Evolutionary conservation across 768 basidiomycete genomes (phyloP).

Genomic region (Exsudoporus frostii): DNA sequence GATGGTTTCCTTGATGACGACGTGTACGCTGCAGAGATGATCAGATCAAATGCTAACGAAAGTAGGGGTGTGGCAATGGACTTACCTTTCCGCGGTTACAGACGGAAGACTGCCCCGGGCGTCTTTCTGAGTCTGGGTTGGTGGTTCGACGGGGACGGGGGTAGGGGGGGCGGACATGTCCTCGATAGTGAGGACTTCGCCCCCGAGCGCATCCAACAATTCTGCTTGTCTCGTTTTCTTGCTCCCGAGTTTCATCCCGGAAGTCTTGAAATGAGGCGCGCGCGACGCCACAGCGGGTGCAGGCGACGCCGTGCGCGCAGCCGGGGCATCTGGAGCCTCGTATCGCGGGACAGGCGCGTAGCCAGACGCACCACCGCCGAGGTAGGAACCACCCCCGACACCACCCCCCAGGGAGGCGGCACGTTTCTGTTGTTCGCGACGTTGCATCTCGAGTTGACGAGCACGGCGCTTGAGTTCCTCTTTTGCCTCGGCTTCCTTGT

Average conservation of each 20-base stretch:
- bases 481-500: constrained; percentile 99
- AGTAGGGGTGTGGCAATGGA: neutral
- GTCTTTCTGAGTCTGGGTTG: constrained; percentile 41
- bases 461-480: constrained; percentile 98
- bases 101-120: constrained; percentile 66
- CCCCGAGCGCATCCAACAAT: constrained; percentile 82
- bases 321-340: constrained; percentile 57
- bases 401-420: constrained; percentile 45
- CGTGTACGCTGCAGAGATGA: constrained; percentile 62
- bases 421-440: constrained; percentile 88
- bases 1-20: constrained; percentile 80
- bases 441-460: constrained; percentile 97
- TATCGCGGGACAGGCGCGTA: constrained; percentile 73
- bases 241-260: constrained; percentile 94
- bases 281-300: constrained; percentile 49
- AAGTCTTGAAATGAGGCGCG: constrained; percentile 83
- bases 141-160: constrained; percentile 46
- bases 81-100: constrained; percentile 74
- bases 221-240: constrained; percentile 92
- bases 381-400: constrained; percentile 52
- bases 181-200: constrained; percentile 60
- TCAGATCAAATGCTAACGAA: neutral
- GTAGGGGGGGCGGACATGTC: constrained; percentile 49
- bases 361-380: constrained; percentile 64
- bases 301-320: constrained; percentile 42